Conservation (phyloP, 1,284 basidiomycete genomes). For the Laetiporus sulphureus region DNA sequence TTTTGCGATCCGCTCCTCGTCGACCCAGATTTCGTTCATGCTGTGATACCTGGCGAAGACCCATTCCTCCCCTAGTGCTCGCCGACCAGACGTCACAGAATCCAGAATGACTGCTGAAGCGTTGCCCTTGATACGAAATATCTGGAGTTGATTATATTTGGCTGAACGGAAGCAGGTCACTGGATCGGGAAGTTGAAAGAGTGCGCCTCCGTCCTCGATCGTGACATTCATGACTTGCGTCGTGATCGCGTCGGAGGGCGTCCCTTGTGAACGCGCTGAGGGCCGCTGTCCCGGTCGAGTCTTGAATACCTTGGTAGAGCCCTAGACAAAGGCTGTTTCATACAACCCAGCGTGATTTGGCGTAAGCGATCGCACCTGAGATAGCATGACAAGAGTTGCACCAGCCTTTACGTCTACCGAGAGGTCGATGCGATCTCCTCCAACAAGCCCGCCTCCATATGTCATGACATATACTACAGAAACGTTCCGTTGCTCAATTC, state of each 20-base stretch:
- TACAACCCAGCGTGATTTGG: neutral
- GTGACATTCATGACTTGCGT: slow-evolving; percentile 51
- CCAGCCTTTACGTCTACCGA: slow-evolving; percentile 52
- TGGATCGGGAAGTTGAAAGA: slow-evolving; percentile 86
- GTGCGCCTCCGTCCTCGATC: slow-evolving; percentile 43
- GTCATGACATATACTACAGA: slow-evolving; percentile 77
- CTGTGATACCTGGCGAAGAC: slow-evolving; percentile 81
- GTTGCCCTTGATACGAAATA: slow-evolving; percentile 53
- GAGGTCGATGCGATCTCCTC: slow-evolving; percentile 75
- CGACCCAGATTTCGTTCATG: slow-evolving; percentile 77
- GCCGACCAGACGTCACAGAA: slow-evolving; percentile 86
- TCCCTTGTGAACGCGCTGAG: slow-evolving; percentile 17
- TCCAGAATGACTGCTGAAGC: slow-evolving; percentile 76
- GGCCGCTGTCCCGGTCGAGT: slow-evolving; percentile 42
- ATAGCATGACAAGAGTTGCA: slow-evolving; percentile 62
- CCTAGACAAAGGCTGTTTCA: slow-evolving; percentile 45
- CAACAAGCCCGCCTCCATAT: slow-evolving; percentile 92
- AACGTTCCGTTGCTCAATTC: slow-evolving; percentile 39
- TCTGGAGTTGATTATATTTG: slow-evolving; percentile 77
- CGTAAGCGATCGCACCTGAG: slow-evolving; percentile 52
- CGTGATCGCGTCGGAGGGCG: slow-evolving; percentile 20
- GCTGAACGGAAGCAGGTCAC: slow-evolving; percentile 89
- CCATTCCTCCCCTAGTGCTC: slow-evolving; percentile 82
- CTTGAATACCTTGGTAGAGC: slow-evolving; percentile 94
- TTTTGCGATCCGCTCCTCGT: slow-evolving; percentile 56